Percentiles rank a stretch among this genome's conserved stretches.
Evolutionary conservation across 2,329 filamentous ascomycete genomes (phyloP).

Genomic region (Pseudocercospora fuligena): DNA sequence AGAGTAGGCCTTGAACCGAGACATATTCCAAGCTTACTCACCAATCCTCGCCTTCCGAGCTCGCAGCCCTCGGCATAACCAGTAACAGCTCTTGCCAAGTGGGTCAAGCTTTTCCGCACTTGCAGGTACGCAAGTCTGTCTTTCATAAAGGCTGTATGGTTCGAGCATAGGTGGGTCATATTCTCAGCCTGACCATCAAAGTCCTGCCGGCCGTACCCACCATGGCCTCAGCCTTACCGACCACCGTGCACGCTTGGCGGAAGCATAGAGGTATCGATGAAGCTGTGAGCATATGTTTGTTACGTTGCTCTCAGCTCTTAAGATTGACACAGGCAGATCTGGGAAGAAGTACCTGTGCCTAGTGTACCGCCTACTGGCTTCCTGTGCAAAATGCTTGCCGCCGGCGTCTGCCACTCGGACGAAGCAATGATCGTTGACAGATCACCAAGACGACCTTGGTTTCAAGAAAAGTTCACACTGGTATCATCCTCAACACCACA

Average conservation of each 20-base stretch:
- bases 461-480: conserved; percentile 37
- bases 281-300: conserved; percentile 24
- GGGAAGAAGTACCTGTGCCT: conserved; percentile 37
- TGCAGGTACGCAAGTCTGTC: neutral
- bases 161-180: neutral
- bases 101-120: neutral
- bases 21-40: neutral
- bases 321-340: neutral
- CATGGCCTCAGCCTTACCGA: conserved; percentile 21
- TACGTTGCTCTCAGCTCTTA: conserved; percentile 9
- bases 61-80: neutral
- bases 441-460: conserved; percentile 37
- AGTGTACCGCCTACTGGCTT: conserved; percentile 34
- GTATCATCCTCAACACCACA: neutral
- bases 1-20: neutral
- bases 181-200: conserved; percentile 1
- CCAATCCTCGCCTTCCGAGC: neutral
- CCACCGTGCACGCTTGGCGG: conserved; percentile 45
- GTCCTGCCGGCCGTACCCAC: neutral
- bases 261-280: conserved; percentile 42
- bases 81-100: neutral
- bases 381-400: conserved; percentile 43
- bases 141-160: neutral
- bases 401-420: conserved; percentile 45
- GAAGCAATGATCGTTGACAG: conserved; percentile 39